Percentiles rank a stretch among this genome's conserved stretches.
These are phyloP conservation scores for Adansonia digitata DNA, from an alignment of 345 rosid genomes.

Conservation along the genomic window DNA sequence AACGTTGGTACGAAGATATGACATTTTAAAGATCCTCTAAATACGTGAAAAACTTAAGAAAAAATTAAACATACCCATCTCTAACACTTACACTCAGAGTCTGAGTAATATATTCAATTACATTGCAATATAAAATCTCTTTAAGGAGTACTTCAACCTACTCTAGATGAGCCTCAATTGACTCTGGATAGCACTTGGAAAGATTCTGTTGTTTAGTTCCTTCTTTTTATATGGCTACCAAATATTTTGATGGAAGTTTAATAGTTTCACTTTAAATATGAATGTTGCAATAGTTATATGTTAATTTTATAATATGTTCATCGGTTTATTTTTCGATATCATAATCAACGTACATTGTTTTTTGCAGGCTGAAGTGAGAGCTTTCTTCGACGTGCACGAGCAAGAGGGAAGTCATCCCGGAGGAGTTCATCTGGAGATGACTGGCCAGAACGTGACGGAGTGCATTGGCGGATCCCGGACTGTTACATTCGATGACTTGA, in stretches of 20 bases:
- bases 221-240: background rate
- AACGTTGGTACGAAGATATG: too few species aligned
- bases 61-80: too few species aligned
- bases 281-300: too few species aligned
- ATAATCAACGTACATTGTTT: background rate
- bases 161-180: background rate
- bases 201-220: background rate
- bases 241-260: background rate
- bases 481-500: constrained; percentile 65
- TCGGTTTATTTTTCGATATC: background rate
- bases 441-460: constrained; percentile 69
- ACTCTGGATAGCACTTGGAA: background rate
- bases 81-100: too few species aligned
- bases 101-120: too few species aligned
- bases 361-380: constrained; percentile 58
- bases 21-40: too few species aligned
- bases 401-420: constrained; percentile 78
- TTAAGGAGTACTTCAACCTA: background rate
- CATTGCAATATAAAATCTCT: background rate
- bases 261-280: background rate
- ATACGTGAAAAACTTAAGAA: too few species aligned
- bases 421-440: constrained; percentile 66
- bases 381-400: constrained; percentile 68
- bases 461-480: constrained; percentile 69
- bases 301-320: background rate